Evolutionary conservation across 2,329 filamentous ascomycete species (phyloP).

Genomic region (Xylaria arbuscula): DNA sequence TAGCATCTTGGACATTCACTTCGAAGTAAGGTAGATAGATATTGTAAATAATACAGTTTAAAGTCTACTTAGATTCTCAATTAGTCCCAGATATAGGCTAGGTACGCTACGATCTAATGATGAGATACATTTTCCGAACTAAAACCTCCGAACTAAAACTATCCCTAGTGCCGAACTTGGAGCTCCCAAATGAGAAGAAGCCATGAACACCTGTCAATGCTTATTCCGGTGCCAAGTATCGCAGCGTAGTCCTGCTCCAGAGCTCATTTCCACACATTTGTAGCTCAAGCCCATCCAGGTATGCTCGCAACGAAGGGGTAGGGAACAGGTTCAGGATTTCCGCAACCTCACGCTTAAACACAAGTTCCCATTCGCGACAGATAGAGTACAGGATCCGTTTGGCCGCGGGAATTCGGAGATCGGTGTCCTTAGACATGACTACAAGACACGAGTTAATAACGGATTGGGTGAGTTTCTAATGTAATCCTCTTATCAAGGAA

Average conservation of each 20-base stretch:
- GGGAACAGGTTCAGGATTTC: conserved; percentile 10
- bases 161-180: neutral
- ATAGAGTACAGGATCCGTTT: conserved; percentile 50
- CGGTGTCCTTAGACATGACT: conserved; percentile 22
- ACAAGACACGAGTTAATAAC: neutral
- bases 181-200: neutral
- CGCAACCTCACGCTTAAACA: conserved; percentile 39
- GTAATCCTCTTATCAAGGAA: neutral
- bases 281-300: conserved; percentile 26
- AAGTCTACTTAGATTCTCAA: neutral
- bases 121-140: neutral
- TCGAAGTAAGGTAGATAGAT: too few species aligned
- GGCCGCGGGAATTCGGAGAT: conserved; percentile 16
- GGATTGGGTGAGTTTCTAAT: neutral
- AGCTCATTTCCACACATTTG: conserved; percentile 33
- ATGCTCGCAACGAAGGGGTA: conserved; percentile 18
- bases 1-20: neutral
- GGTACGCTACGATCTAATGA: neutral
- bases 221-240: conserved; percentile 19
- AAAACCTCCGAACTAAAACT: neutral
- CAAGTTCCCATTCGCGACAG: conserved; percentile 50
- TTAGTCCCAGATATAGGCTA: neutral
- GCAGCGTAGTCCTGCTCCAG: conserved; percentile 28
- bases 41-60: too few species aligned
- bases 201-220: neutral